phyloP scores from a whole-genome alignment of 2,329 filamentous ascomycete genomes.

The Apiospora sp. region DNA sequence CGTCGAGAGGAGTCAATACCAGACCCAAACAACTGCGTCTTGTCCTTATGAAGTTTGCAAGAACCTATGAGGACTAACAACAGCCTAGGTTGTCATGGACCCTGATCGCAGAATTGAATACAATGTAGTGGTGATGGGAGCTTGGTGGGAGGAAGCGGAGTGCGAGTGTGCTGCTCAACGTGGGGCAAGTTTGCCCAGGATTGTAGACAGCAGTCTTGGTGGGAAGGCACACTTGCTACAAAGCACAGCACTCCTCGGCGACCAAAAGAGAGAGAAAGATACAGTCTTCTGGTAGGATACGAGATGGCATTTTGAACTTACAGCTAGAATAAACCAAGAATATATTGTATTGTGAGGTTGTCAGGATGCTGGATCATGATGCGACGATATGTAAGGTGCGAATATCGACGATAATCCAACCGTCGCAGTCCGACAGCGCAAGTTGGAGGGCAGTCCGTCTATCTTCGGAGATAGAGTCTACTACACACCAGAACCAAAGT shows the following conservation, averaged over 20 bases:
- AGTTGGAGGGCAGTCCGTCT: not conserved
- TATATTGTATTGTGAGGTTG: conserved; percentile 38
- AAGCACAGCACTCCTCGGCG: not conserved
- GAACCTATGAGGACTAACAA: not conserved
- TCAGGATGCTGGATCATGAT: conserved; percentile 28
- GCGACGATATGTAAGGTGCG: conserved; percentile 16
- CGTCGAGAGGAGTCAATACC: not conserved
- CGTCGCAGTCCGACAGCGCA: not conserved
- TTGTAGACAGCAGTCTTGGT: not conserved
- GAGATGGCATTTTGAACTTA: conserved; percentile 38
- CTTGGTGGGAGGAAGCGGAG: conserved; percentile 7
- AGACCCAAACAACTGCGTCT: not conserved
- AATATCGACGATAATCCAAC: conserved; percentile 7
- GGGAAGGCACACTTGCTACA: conserved; percentile 18
- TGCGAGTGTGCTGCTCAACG: conserved; percentile 11
- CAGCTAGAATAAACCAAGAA: conserved; percentile 50
- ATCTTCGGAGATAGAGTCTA: not conserved
- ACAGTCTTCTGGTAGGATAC: conserved; percentile 26
- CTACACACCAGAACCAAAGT: not conserved
- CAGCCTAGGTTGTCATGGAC: not conserved
- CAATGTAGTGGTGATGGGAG: not conserved
- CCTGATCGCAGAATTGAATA: not conserved
- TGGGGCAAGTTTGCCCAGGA: conserved; percentile 5
- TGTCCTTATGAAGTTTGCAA: not conserved
- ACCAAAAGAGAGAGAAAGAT: not conserved